Conservation (phyloP, 2,329 filamentous ascomycete species). For the Verticillium nubilum region DNA sequence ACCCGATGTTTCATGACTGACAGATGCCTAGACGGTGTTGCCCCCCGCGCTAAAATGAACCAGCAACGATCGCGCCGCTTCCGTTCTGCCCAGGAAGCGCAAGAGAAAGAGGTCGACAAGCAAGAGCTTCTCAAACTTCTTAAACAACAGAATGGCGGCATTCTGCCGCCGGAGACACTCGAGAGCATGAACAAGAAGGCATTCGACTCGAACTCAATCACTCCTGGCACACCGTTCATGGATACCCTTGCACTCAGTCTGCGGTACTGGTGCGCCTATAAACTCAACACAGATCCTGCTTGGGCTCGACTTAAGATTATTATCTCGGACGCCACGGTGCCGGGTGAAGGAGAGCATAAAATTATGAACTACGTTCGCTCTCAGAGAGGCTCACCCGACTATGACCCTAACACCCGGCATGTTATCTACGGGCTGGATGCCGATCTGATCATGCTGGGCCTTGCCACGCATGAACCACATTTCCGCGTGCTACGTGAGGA, state of each 20-base stretch:
- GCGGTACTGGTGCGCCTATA: conserved; percentile 96
- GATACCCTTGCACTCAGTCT: conserved; percentile 85
- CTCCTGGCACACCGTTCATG: conserved; percentile 98
- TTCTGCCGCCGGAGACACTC: conserved; percentile 54
- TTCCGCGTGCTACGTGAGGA: conserved; percentile 96
- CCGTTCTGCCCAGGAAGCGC: conserved; percentile 86
- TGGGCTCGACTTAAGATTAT: conserved; percentile 97
- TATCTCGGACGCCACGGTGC: conserved; percentile 96
- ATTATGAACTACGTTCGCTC: conserved; percentile 98
- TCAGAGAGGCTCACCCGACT: conserved; percentile 81
- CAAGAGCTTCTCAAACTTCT: conserved; percentile 81
- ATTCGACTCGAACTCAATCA: conserved; percentile 85
- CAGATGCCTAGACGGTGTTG: conserved; percentile 70
- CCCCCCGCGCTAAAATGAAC: conserved; percentile 98
- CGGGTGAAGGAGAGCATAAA: conserved; percentile 97
- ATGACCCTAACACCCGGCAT: conserved; percentile 94
- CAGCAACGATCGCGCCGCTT: conserved; percentile 96
- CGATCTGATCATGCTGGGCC: conserved; percentile 96
- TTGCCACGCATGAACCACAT: conserved; percentile 95
- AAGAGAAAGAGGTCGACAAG: conserved; percentile 90
- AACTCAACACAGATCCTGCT: conserved; percentile 91
- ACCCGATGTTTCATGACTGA: background rate
- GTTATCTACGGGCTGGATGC: conserved; percentile 98
- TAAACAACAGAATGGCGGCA: conserved; percentile 68
- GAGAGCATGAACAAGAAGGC: conserved; percentile 73